Evolutionary conservation across 2,329 filamentous ascomycete species (phyloP).

Genomic region (Apiospora hydei): DNA sequence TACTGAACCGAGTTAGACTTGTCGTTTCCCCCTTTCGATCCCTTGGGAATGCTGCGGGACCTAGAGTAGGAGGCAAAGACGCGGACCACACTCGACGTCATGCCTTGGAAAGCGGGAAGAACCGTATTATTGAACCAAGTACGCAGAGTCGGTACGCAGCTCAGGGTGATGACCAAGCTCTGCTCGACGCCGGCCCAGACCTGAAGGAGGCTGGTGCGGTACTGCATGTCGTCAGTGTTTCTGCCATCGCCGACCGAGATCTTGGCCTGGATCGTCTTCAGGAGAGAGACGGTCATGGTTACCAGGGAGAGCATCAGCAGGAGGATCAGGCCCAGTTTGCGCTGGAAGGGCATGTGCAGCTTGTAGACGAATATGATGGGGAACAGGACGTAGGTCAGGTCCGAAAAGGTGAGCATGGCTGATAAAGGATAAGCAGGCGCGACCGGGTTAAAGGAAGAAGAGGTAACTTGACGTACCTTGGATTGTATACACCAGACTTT

Average conservation of each 20-base stretch:
- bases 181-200: slow-evolving; percentile 21
- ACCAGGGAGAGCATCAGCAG: slow-evolving; percentile 26
- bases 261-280: slow-evolving; percentile 7
- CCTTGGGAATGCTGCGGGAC: no score
- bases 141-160: slow-evolving; percentile 24
- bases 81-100: not conserved
- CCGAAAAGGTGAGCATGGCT: slow-evolving; percentile 24
- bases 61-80: not conserved
- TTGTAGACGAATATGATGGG: slow-evolving; percentile 28
- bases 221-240: not conserved
- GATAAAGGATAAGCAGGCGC: no score
- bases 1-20: not conserved
- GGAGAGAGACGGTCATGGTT: slow-evolving; percentile 24
- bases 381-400: slow-evolving; percentile 26
- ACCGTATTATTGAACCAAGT: not conserved
- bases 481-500: not conserved
- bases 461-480: not conserved
- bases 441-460: not conserved
- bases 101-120: not conserved
- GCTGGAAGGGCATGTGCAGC: slow-evolving; percentile 26
- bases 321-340: slow-evolving; percentile 22
- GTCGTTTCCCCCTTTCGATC: not conserved
- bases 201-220: not conserved
- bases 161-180: slow-evolving; percentile 25
- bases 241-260: not conserved